phyloP scores from a whole-genome alignment of 2,329 filamentous ascomycete species.

The Beauveria caledonica region DNA sequence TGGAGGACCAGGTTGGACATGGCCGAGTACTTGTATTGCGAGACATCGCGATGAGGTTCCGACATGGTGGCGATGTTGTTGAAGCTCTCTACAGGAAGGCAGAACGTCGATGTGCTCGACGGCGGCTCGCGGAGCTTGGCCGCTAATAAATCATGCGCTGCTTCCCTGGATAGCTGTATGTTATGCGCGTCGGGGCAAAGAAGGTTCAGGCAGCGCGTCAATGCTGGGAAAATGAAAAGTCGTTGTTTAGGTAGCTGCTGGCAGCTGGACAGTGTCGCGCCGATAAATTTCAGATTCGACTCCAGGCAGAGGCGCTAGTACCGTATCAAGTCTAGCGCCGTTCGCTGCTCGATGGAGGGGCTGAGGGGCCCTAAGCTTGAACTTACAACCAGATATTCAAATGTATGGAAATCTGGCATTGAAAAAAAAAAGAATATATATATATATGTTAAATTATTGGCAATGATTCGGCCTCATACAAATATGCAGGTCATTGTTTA shows the following conservation, averaged over 20 bases:
- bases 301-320: constrained; percentile 8
- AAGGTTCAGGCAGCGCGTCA: constrained; percentile 2
- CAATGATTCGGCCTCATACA: too few relatives aligned
- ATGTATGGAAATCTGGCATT: neutral
- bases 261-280: constrained; percentile 18
- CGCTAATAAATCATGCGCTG: constrained; percentile 10
- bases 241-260: constrained; percentile 12
- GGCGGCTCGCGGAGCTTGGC: constrained; percentile 11
- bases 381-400: neutral
- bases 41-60: constrained; percentile 72
- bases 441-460: too few relatives aligned
- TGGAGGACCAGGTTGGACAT: constrained; percentile 99
- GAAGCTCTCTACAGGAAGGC: neutral
- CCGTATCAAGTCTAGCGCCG: constrained; percentile 12
- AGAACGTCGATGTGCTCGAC: constrained; percentile 12
- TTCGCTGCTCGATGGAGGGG: neutral
- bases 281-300: constrained; percentile 29
- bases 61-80: constrained; percentile 50
- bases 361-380: too few relatives aligned
- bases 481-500: too few relatives aligned
- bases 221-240: constrained; percentile 1
- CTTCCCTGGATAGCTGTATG: neutral
- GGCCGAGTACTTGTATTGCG: constrained; percentile 97
- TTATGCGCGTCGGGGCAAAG: neutral
- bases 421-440: too few relatives aligned